Evolutionary conservation across 331 rosid genomes (phyloP), one percentile per base, ranked within the genome.

Genomic region (Quercus lobata): DNA sequence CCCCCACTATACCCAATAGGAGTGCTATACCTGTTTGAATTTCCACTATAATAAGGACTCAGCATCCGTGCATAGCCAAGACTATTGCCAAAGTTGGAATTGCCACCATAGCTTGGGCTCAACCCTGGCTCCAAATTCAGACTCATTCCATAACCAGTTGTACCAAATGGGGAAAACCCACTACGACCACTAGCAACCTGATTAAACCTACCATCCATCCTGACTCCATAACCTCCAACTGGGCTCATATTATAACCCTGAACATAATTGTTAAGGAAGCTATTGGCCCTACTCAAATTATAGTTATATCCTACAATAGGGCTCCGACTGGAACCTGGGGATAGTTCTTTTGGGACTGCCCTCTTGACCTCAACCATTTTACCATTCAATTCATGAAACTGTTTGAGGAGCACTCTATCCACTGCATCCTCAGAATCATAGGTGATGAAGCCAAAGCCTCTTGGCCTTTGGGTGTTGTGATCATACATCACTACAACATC

Each of bases 401-500:
- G 90, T 80, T 88, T 94, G 71, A 78, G 92, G 57, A 94, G 90
- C 83, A 94, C 98, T 78, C 90, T 82, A 69, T 92, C 97, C 79
- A 92, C 97, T 3, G 93, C 96, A 75, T 94, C 98, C 85, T 94
- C 98, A 1, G 91, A 90, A 77, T 92, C 98, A 69, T 81, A 94
- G 70, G 98, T 92, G 84, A 94, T 94, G 86, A 94, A 94, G 81
- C 98, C 98, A 69, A 94, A 94, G 57, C 98, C 98, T 83, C 98
- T 92, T 30, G 98, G 98, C 89, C 98, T 88, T 71, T 92, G 98
- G 1, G 98, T 94, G 83, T 91, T 92, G 85, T 94, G 98, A 85
- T 94, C 98, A 76, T 94, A 94, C 98, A 94, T 92, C 54, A 94
- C 98, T 16, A 94, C 98, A 62, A 92, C 97, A 84, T 94, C 98